A percentile compares a stretch with the other conserved stretches of the same genome.
Conservation (phyloP, 2,329 filamentous ascomycete species). For the Talaromyces amestolkiae region DNA sequence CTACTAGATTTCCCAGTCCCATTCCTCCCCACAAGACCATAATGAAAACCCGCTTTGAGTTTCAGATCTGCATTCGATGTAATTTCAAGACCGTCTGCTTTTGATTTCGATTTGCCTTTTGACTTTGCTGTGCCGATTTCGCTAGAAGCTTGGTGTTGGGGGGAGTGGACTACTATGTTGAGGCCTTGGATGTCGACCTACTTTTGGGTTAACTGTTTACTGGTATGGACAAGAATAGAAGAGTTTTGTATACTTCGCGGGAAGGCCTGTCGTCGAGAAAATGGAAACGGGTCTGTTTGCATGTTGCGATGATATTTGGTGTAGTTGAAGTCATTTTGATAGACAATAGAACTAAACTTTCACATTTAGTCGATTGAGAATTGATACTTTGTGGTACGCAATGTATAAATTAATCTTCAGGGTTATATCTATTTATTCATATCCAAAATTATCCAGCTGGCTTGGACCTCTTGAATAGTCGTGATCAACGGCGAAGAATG, state of each 20-base stretch:
- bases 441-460: not conserved
- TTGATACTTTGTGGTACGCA: not conserved
- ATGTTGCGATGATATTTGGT: conserved; percentile 56
- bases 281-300: conserved; percentile 67
- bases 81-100: conserved; percentile 57
- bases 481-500: not conserved
- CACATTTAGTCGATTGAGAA: not conserved
- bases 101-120: conserved; percentile 52
- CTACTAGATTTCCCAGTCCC: conserved; percentile 79
- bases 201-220: not conserved
- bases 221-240: not conserved
- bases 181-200: conserved; percentile 71
- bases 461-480: not conserved
- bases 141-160: not conserved
- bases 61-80: conserved; percentile 67
- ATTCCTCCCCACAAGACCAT: conserved; percentile 77
- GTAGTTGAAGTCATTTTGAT: conserved; percentile 1
- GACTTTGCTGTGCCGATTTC: conserved; percentile 20
- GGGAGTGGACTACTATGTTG: conserved; percentile 30
- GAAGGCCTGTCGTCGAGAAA: conserved; percentile 54
- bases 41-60: conserved; percentile 69
- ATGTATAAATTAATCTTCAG: not conserved
- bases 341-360: not conserved
- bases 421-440: not conserved
- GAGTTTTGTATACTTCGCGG: conserved; percentile 42